phyloP scores from a whole-genome alignment of 108 stramenopile genomes.

The Skeletonema tropicum region DNA sequence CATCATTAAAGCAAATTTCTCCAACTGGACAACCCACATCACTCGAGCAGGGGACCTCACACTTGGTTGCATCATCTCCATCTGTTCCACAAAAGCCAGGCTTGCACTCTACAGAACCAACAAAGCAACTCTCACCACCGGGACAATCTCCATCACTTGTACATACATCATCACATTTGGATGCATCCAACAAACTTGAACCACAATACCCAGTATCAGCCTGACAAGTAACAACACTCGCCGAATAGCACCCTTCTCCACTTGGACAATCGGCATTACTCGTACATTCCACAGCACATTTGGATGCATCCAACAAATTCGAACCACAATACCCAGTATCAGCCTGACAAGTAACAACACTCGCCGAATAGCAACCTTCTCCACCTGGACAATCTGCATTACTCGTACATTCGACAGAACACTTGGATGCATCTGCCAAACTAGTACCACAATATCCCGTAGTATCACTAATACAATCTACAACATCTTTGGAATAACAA shows the following conservation, averaged over 20 bases:
- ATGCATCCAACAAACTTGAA: not conserved
- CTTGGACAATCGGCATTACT: not conserved
- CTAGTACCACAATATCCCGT: not conserved
- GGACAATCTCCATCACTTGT: slow-evolving; percentile 7
- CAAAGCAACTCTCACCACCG: slow-evolving; percentile 5
- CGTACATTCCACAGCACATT: not conserved
- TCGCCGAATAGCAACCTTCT: not conserved
- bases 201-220: not conserved
- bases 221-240: not conserved
- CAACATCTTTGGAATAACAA: not conserved
- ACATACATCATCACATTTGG: not conserved
- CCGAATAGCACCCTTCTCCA: not conserved
- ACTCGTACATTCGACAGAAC: not conserved
- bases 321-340: not conserved
- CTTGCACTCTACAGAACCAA: not conserved
- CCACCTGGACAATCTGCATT: not conserved
- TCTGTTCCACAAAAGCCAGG: not conserved
- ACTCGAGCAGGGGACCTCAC: not conserved
- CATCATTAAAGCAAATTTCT: not conserved
- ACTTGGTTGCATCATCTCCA: not conserved
- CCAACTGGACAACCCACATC: slow-evolving; percentile 3
- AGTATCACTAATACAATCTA: not conserved
- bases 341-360: not conserved
- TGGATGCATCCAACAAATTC: not conserved
- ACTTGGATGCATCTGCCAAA: not conserved